These are phyloP conservation scores for Pisolithus tinctorius DNA, from an alignment of 768 basidiomycete species.

Conservation along the genomic window DNA sequence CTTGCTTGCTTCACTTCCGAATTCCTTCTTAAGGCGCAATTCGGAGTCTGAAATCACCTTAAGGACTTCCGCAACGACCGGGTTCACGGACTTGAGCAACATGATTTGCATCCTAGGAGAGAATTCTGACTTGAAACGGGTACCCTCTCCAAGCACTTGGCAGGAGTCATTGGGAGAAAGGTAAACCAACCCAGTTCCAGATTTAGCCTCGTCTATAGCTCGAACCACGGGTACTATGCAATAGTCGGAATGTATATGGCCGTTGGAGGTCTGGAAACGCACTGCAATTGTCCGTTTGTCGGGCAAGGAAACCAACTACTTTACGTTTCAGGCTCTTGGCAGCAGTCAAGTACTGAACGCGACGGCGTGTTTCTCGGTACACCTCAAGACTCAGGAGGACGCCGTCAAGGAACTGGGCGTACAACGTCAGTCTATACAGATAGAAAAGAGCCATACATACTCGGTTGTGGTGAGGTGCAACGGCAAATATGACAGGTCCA, in stretches of 20 bases:
- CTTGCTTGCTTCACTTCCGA: slow-evolving; percentile 75
- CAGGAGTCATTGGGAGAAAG: slow-evolving; percentile 74
- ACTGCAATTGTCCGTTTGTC: slow-evolving; percentile 81
- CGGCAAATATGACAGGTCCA: slow-evolving; percentile 90
- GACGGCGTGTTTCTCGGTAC: slow-evolving; percentile 72
- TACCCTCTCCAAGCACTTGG: slow-evolving; percentile 75
- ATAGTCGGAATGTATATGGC: slow-evolving; percentile 6
- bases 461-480: slow-evolving; percentile 89
- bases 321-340: slow-evolving; percentile 81
- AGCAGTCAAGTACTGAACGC: slow-evolving; percentile 83
- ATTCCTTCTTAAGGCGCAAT: slow-evolving; percentile 78
- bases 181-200: slow-evolving; percentile 66
- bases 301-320: slow-evolving; percentile 73
- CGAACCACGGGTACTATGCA: slow-evolving; percentile 82
- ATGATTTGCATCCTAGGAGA: slow-evolving; percentile 77
- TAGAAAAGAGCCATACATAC: slow-evolving; percentile 40
- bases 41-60: slow-evolving; percentile 88
- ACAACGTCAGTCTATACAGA: slow-evolving; percentile 5
- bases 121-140: slow-evolving; percentile 70
- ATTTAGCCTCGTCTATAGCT: slow-evolving; percentile 80
- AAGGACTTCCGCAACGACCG: slow-evolving; percentile 72
- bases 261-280: slow-evolving; percentile 17
- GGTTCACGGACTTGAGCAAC: slow-evolving; percentile 75
- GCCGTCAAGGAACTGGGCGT: slow-evolving; percentile 81
- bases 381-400: slow-evolving; percentile 80